Base-by-base conservation (phyloP, 257 asterid species). In the Solanum boliviense region DNA sequence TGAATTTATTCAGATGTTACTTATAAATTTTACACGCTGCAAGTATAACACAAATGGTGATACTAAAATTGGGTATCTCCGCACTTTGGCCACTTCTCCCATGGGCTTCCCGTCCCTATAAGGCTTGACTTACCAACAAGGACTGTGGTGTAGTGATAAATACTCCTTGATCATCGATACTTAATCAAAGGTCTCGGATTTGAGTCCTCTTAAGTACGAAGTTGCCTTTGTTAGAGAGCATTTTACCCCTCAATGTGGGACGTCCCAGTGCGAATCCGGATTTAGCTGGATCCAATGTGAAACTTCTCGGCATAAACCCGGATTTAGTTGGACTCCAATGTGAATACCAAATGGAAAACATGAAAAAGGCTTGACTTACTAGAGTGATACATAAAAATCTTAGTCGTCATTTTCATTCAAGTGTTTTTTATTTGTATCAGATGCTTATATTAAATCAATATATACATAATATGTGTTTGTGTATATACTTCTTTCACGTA, bases 261-360 rank as follows among this genome's bases (percentile, higher is more conserved):
- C 20, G 13, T 46, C 5, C 6, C 3, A 0, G 0, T 0, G 48
- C 0, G 0, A 11, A 41, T 41, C 1, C 0, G 13, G 4, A 41
- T 41, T 41, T 41, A 3, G 12, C 0, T 0, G 16, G 5, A 44
- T 12, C 5, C 5, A 44, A 4, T 0, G 1, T 4, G 2, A 6
- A 3, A 44, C 16, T 44, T 44, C 0, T 2, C 52, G 0, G 1
- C 0, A 1, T 4, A 0, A 5, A 13, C 1, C 1, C 0, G 6
- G 20, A 46, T 46, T 46, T 46, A 0, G 58, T 4, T 0, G 58
- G 1, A 46, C 20, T 46, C 58, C 0, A 46, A 13, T 46, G 1
- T 46, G 7, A 0, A 46, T 13, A 44, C 3, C 0, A 11, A 2
- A 38, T 38, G 0, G 12, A 0, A 39, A 39, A 38, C 32, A 31